A percentile compares a stretch with the other conserved stretches of the same genome.
These are phyloP conservation scores for Aspergillus saccharolyticus DNA, from an alignment of 495 filamentous ascomycete species.

Conservation along the genomic window DNA sequence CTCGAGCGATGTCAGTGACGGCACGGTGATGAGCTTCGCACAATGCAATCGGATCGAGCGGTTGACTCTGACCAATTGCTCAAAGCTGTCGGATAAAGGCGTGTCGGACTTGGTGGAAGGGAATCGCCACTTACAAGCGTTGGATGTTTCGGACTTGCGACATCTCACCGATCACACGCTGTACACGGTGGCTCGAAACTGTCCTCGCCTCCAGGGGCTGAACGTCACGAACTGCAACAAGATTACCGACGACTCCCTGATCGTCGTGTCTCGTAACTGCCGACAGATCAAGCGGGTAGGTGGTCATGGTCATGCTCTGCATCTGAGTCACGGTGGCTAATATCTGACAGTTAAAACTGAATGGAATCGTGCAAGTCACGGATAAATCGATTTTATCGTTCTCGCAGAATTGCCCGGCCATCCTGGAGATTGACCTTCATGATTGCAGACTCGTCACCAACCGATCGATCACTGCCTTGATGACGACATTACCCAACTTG, in stretches of 20 bases:
- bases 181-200: constrained; percentile 72
- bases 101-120: constrained; percentile 73
- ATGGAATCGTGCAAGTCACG: constrained; percentile 74
- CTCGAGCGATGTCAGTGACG: constrained; percentile 74
- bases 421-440: constrained; percentile 94
- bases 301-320: neutral
- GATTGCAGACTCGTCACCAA: constrained; percentile 77
- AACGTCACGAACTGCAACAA: constrained; percentile 85
- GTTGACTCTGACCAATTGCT: constrained; percentile 88
- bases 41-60: constrained; percentile 90
- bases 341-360: constrained; percentile 75
- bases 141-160: constrained; percentile 81
- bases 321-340: constrained; percentile 20
- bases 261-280: constrained; percentile 77
- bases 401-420: constrained; percentile 79
- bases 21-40: constrained; percentile 74
- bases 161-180: constrained; percentile 81
- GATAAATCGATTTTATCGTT: constrained; percentile 78
- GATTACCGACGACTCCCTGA: constrained; percentile 79
- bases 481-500: constrained; percentile 70
- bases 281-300: constrained; percentile 81
- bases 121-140: constrained; percentile 76
- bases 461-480: constrained; percentile 69
- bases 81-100: constrained; percentile 74
- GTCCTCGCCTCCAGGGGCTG: constrained; percentile 79